Conservation (phyloP, 1,139 yeast species). For the Yamadazyma triangularis region DNA sequence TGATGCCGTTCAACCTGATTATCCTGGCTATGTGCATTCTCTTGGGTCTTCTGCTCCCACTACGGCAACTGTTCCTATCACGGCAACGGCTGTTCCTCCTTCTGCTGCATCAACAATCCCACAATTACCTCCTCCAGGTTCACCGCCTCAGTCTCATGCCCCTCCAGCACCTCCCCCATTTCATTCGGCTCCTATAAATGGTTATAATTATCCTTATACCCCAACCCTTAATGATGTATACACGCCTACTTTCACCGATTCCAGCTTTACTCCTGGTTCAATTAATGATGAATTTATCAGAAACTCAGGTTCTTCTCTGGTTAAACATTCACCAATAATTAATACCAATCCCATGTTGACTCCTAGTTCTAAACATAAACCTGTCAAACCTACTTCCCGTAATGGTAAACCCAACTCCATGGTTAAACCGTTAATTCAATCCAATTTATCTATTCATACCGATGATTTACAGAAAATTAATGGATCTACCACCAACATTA, state of each 20-base stretch:
- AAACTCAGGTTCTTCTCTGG: slow-evolving; percentile 22
- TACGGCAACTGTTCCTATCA: too few species aligned
- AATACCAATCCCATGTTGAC: slow-evolving; percentile 18
- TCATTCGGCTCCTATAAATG: slow-evolving; percentile 14
- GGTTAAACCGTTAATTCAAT: slow-evolving; percentile 14
- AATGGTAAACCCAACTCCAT: slow-evolving; percentile 5
- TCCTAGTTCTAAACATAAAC: slow-evolving; percentile 7
- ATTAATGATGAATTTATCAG: slow-evolving; percentile 19
- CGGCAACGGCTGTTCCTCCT: too few species aligned
- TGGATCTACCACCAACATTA: not conserved
- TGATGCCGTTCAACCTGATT: slow-evolving; percentile 12
- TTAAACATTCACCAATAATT: slow-evolving; percentile 25
- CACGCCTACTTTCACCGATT: not conserved
- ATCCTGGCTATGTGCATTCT: slow-evolving; percentile 1
- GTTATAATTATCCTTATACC: not conserved
- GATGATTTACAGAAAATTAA: slow-evolving; percentile 6
- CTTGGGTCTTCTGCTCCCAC: too few species aligned
- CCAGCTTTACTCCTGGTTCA: not conserved
- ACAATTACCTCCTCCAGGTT: too few species aligned
- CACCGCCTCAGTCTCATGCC: slow-evolving; percentile 3
- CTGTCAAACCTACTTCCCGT: slow-evolving; percentile 1
- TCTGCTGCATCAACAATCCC: too few species aligned
- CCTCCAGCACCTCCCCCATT: too few species aligned
- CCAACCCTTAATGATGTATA: not conserved
- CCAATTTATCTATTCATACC: slow-evolving; percentile 16